A percentile compares a stretch with the other conserved stretches of the same genome.
Evolutionary conservation across 2,329 filamentous ascomycete species (phyloP).

Genomic region (Neoscytalidium dimidiatum): DNA sequence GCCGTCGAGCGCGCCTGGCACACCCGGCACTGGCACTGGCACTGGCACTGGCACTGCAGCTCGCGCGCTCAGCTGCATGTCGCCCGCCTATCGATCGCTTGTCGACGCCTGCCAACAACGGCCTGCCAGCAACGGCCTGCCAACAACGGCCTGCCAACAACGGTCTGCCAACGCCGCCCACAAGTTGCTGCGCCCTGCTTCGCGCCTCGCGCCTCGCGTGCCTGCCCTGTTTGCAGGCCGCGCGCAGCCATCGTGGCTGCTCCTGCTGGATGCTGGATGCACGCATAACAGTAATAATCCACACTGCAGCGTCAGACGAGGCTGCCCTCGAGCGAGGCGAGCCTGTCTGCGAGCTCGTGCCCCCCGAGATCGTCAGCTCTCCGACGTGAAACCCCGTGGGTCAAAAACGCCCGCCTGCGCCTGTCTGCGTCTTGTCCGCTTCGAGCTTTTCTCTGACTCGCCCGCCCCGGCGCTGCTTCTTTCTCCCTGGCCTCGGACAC

Average conservation of each 20-base stretch:
- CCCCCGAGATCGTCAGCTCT: conserved; percentile 13
- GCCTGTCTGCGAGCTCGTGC: conserved; percentile 9
- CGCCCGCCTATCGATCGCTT: not conserved
- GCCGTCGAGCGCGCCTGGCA: not conserved
- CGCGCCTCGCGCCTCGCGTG: not conserved
- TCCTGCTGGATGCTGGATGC: not conserved
- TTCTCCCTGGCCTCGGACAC: not conserved
- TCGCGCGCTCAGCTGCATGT: not conserved
- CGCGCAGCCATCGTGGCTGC: not conserved
- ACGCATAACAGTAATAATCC: too few relatives aligned
- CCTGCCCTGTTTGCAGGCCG: not conserved
- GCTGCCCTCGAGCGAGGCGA: not conserved
- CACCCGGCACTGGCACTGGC: too few relatives aligned
- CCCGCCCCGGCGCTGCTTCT: not conserved
- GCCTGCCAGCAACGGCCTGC: not conserved
- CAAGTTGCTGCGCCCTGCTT: not conserved
- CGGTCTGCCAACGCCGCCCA: too few relatives aligned
- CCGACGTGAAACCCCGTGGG: conserved; percentile 14
- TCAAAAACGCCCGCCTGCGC: conserved; percentile 9
- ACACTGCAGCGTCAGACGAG: not conserved
- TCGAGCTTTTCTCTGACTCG: conserved; percentile 10
- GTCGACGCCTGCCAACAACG: too few relatives aligned
- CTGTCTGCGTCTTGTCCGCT: conserved; percentile 8
- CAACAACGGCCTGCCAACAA: not conserved
- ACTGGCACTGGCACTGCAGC: not conserved